These are phyloP conservation scores for Plasmodium knowlesi DNA, from an alignment of 169 alveolate species.

Conservation along the genomic window DNA sequence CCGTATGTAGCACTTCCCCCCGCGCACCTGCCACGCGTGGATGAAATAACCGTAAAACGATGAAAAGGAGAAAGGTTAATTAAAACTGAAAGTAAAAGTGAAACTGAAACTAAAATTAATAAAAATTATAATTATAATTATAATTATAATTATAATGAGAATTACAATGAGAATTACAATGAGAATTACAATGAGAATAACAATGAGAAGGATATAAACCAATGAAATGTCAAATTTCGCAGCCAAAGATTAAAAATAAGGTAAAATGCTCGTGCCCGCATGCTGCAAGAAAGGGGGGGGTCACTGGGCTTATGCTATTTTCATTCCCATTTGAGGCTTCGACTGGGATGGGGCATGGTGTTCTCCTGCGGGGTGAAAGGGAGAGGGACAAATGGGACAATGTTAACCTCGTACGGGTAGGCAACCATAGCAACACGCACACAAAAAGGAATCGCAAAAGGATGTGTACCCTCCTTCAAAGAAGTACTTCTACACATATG, in stretches of 20 bases:
- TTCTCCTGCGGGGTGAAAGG: slow-evolving; percentile 38
- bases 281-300: not conserved
- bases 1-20: not conserved
- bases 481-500: not conserved
- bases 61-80: not conserved
- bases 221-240: not conserved
- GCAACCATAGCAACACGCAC: not conserved
- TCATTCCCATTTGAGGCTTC: slow-evolving; percentile 70
- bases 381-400: not conserved
- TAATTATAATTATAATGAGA: too few relatives aligned
- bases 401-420: not conserved
- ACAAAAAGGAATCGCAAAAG: not conserved
- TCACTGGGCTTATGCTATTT: slow-evolving; percentile 40
- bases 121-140: too few relatives aligned
- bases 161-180: slow-evolving; percentile 1
- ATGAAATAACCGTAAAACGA: not conserved
- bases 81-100: not conserved
- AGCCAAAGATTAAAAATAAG: slow-evolving; percentile 20
- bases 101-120: not conserved
- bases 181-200: slow-evolving; percentile 5
- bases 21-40: not conserved
- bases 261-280: not conserved
- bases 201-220: not conserved
- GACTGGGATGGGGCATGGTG: slow-evolving; percentile 75
- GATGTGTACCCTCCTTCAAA: not conserved